A percentile compares a stretch with the other conserved stretches of the same genome.
phyloP scores from a whole-genome alignment of 495 filamentous ascomycete genomes.

The Hypomontagnella monticulosa region DNA sequence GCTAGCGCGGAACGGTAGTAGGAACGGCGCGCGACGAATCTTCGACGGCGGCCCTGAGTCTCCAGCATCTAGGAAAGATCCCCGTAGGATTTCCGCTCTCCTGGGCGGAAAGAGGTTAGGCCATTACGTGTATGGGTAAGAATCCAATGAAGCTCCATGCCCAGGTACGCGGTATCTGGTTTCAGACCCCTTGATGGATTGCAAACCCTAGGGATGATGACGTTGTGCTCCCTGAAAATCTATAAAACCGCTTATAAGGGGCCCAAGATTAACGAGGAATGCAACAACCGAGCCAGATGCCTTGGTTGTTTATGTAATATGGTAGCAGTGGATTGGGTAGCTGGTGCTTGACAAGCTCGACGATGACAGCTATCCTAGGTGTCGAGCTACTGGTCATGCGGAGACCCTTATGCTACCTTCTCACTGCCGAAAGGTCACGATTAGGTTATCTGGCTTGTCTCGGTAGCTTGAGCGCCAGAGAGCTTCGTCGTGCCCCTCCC shows the following conservation, averaged over 20 bases:
- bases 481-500: background rate
- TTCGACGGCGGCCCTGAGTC: conserved; percentile 13
- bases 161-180: background rate
- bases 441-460: background rate
- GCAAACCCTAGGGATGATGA: background rate
- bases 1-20: conserved; percentile 26
- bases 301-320: conserved; percentile 8
- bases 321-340: conserved; percentile 9
- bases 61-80: background rate
- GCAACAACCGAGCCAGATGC: background rate
- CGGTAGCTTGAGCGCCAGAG: background rate
- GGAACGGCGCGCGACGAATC: conserved; percentile 23
- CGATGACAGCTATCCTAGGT: background rate
- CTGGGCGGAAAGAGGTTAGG: conserved; percentile 5
- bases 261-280: too few relatives aligned
- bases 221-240: too few relatives aligned
- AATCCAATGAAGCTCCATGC: background rate
- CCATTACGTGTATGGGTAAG: conserved; percentile 2
- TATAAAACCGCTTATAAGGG: too few relatives aligned
- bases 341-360: background rate
- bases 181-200: background rate
- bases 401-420: background rate
- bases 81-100: conserved; percentile 2
- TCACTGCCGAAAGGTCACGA: background rate
- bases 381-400: conserved; percentile 1